Base-by-base conservation (phyloP, 352 stramenopile species). In the Poterioochromonas sp. region DNA sequence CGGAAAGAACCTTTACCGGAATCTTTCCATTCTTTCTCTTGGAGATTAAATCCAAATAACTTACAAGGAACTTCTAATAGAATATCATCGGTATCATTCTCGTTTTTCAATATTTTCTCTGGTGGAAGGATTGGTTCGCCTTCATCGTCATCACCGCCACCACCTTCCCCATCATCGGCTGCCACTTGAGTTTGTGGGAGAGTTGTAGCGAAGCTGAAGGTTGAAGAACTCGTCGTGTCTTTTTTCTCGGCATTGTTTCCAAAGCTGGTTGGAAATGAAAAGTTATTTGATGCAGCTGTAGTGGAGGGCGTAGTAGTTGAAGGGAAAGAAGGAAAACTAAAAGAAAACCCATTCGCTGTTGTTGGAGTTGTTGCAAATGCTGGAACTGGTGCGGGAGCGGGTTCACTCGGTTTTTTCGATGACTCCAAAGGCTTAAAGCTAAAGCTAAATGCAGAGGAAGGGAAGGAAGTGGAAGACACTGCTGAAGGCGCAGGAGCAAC, bases 21-120 rank as follows among this genome's bases (percentile, higher is more conserved):
- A 12, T 74, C 65, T 22, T 54, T 51, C 65, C 65, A 74, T 37
- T 74, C 65, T 8, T 54, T 74, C 1, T 51, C 37, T 39, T 51
- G 18, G 2, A 18, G 5, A 39, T 51, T 35, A 8, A 40, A 74
- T 2, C n/a, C 1, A n/a, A 74, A 74, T 0, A 74, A n/a, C 41
- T 74, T 74, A n/a, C 65, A 74, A 1, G 65, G 39, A 12, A 54
- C 41, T 12, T 74, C 65, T 1, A 37, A n/a, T 3, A 74, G 22
- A 39, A 74, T 74, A 3, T 51, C 40, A n/a, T 74, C 65, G 8
- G 8, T 58, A 39, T 74, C 65, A 40, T 74, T 8, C 2, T 51
- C 37, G n/a, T 74, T 74, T 35, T n/a, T 29, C 15, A 74, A n/a
- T 12, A 74, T n/a, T 5, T 58, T 54, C 29, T 74, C 65, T 12